Base-by-base conservation (phyloP, 2,329 filamentous ascomycete species). In the Penicillium sp. region DNA sequence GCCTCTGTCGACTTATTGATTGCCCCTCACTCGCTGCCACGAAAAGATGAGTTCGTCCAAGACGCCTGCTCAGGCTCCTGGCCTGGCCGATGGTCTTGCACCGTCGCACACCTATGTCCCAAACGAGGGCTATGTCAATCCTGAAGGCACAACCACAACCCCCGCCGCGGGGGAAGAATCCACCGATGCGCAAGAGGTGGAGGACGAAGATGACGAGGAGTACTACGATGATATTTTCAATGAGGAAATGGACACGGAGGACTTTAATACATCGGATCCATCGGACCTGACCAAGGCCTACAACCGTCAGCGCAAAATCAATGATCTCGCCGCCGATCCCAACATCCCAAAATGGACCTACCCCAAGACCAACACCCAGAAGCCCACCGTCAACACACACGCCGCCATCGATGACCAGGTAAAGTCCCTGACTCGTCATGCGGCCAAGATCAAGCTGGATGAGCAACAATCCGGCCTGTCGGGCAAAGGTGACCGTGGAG, bases 361-460 rank as follows among this genome's bases (percentile, higher is more conserved):
- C 49, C 87, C 88, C 2, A 87, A 88, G 64, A 84, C 85, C 50
- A 96, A 94, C 67, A 82, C 86, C 15, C 90, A 92, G 68, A 90
- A 87, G 65, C 90, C 90, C 6, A 82, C 82, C 0, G 85, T 90
- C 39, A 96, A 96, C 72, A 92, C 90, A 1, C 81, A 84, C 55
- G 83, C 90, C 20, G 87, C 85, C 20, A 82, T 96, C 46, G 91
- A 96, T 70, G 92, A 97, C 67, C 91, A 97, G 64, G 88, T 96
- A 46, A 86, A 87, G 4, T 87, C 86, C n/a, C 80, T 97, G 30
- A 85, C 90, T 26, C 88, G 87, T 61, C 90, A 97, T 77, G 91
- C 92, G 1, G 83, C 83, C 53, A 96, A 96, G 76, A 89, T 97
- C 61, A 85, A 87, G 44, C 82, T 97, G 24, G 89, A 92, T 67